phyloP scores from a whole-genome alignment of 2,329 filamentous ascomycete species.

The Pestalotiopsis sp. region DNA sequence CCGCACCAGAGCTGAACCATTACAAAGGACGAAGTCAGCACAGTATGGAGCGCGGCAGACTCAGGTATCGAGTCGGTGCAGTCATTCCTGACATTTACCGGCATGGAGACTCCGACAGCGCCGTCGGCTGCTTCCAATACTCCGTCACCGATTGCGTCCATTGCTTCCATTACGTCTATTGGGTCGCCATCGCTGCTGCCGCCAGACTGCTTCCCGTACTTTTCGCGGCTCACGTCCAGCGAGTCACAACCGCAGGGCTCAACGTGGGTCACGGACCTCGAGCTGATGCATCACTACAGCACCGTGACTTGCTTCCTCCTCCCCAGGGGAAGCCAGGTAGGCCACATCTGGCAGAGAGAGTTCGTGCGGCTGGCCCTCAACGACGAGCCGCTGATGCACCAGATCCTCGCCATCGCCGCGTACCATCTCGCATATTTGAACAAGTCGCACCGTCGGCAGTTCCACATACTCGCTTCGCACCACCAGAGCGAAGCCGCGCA shows the following conservation, averaged over 20 bases:
- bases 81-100: neutral
- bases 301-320: neutral
- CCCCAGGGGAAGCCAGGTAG: neutral
- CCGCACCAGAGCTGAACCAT: neutral
- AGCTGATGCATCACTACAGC: slow-evolving; percentile 9
- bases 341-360: slow-evolving; percentile 1
- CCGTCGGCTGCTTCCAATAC: neutral
- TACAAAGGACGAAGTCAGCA: slow-evolving; percentile 15
- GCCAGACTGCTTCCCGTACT: slow-evolving; percentile 25
- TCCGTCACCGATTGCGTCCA: neutral
- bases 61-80: slow-evolving; percentile 2
- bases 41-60: slow-evolving; percentile 24
- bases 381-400: neutral
- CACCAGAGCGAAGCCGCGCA: slow-evolving; percentile 32
- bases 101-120: neutral
- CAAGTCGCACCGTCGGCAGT: slow-evolving; percentile 23
- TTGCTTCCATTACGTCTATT: neutral
- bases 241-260: neutral
- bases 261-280: slow-evolving; percentile 20
- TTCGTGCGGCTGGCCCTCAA: neutral
- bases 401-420: slow-evolving; percentile 1
- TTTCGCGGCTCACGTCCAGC: slow-evolving; percentile 19
- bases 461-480: slow-evolving; percentile 29
- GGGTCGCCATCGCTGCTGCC: neutral
- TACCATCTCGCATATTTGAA: slow-evolving; percentile 15